Evolutionary conservation across 495 filamentous ascomycete genomes (phyloP).

Genomic region (Penicillium turbatum): DNA sequence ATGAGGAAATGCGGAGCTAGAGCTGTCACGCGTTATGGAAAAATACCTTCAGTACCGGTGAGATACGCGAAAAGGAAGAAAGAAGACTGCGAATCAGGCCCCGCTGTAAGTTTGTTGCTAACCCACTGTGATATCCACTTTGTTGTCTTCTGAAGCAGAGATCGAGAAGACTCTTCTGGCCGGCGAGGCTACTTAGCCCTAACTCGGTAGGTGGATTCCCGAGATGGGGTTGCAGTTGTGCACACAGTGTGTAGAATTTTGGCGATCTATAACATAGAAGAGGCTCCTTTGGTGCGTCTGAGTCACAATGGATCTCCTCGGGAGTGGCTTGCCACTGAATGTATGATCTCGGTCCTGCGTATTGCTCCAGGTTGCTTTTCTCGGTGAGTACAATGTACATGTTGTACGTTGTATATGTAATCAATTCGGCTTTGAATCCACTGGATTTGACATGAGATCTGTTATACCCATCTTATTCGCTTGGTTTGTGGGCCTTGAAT

Average conservation of each 20-base stretch:
- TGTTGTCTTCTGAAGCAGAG: constrained; percentile 12
- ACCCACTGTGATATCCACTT: constrained; percentile 20
- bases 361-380: neutral
- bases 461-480: neutral
- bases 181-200: constrained; percentile 1
- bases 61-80: constrained; percentile 4
- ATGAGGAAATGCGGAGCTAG: constrained; percentile 7
- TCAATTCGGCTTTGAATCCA: neutral
- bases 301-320: neutral
- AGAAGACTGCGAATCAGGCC: constrained; percentile 13
- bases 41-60: constrained; percentile 17
- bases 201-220: constrained; percentile 4
- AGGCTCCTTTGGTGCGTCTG: neutral
- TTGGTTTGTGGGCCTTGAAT: neutral
- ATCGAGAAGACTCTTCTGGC: constrained; percentile 18
- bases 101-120: neutral
- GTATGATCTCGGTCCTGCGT: neutral
- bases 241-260: neutral
- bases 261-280: neutral
- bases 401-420: neutral
- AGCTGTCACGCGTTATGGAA: constrained; percentile 3
- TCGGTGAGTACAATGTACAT: neutral
- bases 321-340: neutral
- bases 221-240: constrained; percentile 22
- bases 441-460: neutral